A percentile compares a stretch with the other conserved stretches of the same genome.
Conservation (phyloP, 2,329 filamentous ascomycete genomes). For the Sporothrix inflata region DNA sequence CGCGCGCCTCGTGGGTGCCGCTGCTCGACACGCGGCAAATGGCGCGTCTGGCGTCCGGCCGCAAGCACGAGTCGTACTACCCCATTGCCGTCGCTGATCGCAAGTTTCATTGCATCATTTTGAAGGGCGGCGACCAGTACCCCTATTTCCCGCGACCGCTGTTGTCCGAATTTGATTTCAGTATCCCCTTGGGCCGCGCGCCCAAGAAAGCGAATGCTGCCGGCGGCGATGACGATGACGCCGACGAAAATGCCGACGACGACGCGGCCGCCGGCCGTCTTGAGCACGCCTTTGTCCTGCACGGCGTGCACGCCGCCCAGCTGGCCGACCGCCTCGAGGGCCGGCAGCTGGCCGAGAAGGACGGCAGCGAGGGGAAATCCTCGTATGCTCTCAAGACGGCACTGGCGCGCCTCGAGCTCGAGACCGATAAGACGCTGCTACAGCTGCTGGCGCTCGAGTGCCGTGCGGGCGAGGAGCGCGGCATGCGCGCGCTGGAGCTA, state of each 20-base stretch:
- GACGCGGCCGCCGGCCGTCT: slow-evolving; percentile 62
- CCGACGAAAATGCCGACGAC: slow-evolving; percentile 41
- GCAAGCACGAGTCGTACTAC: slow-evolving; percentile 90
- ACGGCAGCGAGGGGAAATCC: slow-evolving; percentile 56
- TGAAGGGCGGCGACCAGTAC: slow-evolving; percentile 91
- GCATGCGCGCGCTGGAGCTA: slow-evolving; percentile 93
- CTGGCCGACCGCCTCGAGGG: slow-evolving; percentile 72
- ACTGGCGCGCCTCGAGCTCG: slow-evolving; percentile 73
- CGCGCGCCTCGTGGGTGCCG: slow-evolving; percentile 88
- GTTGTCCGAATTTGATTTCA: slow-evolving; percentile 91
- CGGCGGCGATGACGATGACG: slow-evolving; percentile 37
- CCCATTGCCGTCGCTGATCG: slow-evolving; percentile 89
- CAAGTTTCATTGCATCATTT: slow-evolving; percentile 97
- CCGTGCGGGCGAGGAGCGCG: slow-evolving; percentile 86
- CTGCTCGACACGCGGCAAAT: slow-evolving; percentile 87
- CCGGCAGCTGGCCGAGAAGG: background rate
- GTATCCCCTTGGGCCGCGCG: slow-evolving; percentile 72
- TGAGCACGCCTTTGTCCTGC: slow-evolving; percentile 81
- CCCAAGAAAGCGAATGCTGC: background rate
- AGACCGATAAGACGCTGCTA: slow-evolving; percentile 86
- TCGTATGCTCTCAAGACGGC: slow-evolving; percentile 66
- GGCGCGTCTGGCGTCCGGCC: slow-evolving; percentile 78
- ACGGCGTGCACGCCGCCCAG: slow-evolving; percentile 71
- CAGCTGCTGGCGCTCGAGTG: slow-evolving; percentile 90
- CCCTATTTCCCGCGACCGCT: slow-evolving; percentile 90